phyloP scores from a whole-genome alignment of 768 basidiomycete species.

The Steccherinum ochraceum region DNA sequence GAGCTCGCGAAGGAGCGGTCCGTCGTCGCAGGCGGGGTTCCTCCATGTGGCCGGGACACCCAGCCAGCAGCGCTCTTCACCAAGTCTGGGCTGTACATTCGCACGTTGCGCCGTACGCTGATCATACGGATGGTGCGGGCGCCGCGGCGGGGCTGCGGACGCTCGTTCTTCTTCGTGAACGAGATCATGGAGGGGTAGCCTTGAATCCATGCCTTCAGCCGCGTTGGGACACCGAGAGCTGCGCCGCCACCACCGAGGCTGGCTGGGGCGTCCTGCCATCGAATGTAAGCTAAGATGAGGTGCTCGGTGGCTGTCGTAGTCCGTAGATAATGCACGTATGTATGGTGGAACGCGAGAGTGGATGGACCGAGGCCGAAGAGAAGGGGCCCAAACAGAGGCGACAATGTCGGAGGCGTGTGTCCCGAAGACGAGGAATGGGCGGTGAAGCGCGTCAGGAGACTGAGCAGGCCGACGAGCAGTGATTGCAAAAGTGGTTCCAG shows the following conservation, averaged over 20 bases:
- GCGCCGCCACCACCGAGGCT: conserved; percentile 42
- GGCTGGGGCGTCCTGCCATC: conserved; percentile 59
- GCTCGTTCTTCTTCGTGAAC: conserved; percentile 43
- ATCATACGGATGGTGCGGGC: conserved; percentile 74
- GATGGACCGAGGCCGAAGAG: conserved; percentile 73
- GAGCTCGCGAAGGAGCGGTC: conserved; percentile 47
- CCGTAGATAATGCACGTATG: conserved; percentile 70
- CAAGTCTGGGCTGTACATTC: conserved; percentile 85
- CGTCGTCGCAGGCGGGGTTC: conserved; percentile 20
- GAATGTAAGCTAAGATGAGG: conserved; percentile 83
- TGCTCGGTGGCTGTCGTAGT: conserved; percentile 89
- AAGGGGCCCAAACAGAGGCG: conserved; percentile 83
- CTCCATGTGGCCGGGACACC: conserved; percentile 30
- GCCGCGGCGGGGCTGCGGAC: conserved; percentile 65
- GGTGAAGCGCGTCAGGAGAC: conserved; percentile 75
- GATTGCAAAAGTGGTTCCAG: conserved; percentile 49
- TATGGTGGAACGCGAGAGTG: conserved; percentile 44
- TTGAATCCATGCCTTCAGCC: conserved; percentile 88
- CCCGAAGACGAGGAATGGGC: conserved; percentile 83
- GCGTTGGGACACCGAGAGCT: conserved; percentile 62
- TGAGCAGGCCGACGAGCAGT: conserved; percentile 63
- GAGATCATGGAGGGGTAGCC: conserved; percentile 83
- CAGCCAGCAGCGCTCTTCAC: conserved; percentile 57
- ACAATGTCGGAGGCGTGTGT: conserved; percentile 85
- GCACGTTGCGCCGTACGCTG: conserved; percentile 71